Evolutionary conservation across 1,284 basidiomycete genomes (phyloP), one percentile per base, ranked within the genome.

Genomic region (Phellopilus nigrolimitatus): DNA sequence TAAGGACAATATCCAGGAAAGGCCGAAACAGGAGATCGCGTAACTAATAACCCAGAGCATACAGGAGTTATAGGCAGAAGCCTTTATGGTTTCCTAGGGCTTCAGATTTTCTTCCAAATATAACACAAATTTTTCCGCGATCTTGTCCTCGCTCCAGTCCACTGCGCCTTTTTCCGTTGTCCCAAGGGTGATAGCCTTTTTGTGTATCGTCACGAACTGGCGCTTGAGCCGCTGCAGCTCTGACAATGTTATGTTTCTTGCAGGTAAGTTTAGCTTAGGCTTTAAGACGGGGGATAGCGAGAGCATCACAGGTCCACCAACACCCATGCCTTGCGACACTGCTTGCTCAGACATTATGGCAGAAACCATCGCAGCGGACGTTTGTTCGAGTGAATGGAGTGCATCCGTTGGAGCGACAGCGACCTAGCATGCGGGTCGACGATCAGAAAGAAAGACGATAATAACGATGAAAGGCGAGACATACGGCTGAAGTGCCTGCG

Each of bases 221-320:
- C 93, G 75, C 65, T 95, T 95, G 45, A 87, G 71, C 22, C 93
- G 74, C 64, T 94, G 91, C 49, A 95, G 71, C 68, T 94, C 91
- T 0, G 89, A 83, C 17, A 95, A 73, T 15, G 91, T 90, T 21
- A 94, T 62, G 45, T 73, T 74, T 12, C 88, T 84, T 17, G 75
- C 61, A 1, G 89, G 89, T 7, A 94, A 76, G 2, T 65, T 71
- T 42, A 90, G 68, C 36, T 60, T 64, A 22, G 66, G 60, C 53
- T 67, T 71, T 24, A 73, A 56, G 5, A 66, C 62, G 28, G 68
- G 54, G n/a, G 77, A 67, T 41, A 80, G 60, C 3, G 75, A 57
- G 6, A 91, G 70, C 1, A 70, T 71, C 21, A 82, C 68, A 12
- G 72, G 64, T 8, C 81, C 83, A 42, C 86, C 85, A 0, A 60